Percentiles rank a stretch among this genome's conserved stretches.
These are phyloP conservation scores for Arthrinium phaeospermum DNA, from an alignment of 2,329 filamentous ascomycete species.

Conservation along the genomic window DNA sequence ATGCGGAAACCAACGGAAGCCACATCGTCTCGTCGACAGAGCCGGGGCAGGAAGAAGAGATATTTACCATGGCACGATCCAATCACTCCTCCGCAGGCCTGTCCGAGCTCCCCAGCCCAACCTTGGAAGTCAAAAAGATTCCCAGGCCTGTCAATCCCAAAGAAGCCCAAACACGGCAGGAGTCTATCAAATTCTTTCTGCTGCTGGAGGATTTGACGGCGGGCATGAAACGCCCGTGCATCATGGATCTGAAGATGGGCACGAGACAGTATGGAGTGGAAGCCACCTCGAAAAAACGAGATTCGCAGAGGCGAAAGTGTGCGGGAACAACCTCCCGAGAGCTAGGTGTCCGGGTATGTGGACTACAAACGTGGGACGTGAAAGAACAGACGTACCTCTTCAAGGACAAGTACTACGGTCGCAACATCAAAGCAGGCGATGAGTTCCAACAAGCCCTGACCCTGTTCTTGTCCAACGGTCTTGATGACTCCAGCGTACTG, in stretches of 20 bases:
- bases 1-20: slow-evolving; percentile 58
- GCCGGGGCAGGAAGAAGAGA: slow-evolving; percentile 21
- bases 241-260: slow-evolving; percentile 98
- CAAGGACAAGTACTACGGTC: slow-evolving; percentile 96
- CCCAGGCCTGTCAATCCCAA: slow-evolving; percentile 75
- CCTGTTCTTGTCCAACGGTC: slow-evolving; percentile 88
- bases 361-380: slow-evolving; percentile 94
- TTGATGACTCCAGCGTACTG: slow-evolving; percentile 78
- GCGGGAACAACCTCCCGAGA: slow-evolving; percentile 88
- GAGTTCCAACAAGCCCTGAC: slow-evolving; percentile 91
- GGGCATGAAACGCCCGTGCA: slow-evolving; percentile 95
- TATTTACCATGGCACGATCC: slow-evolving; percentile 23
- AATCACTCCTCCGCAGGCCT: slow-evolving; percentile 41
- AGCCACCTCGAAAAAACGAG: slow-evolving; percentile 87
- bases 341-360: slow-evolving; percentile 91
- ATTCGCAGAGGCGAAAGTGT: slow-evolving; percentile 92
- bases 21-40: background rate
- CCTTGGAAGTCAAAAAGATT: slow-evolving; percentile 49
- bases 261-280: slow-evolving; percentile 96
- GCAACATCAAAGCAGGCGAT: slow-evolving; percentile 81
- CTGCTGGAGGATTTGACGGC: slow-evolving; percentile 93
- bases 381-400: slow-evolving; percentile 87
- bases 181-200: slow-evolving; percentile 85
- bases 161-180: slow-evolving; percentile 69
- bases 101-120: slow-evolving; percentile 46